Conservation (phyloP, 2,329 filamentous ascomycete species). For the Stagonosporopsis tanaceti region DNA sequence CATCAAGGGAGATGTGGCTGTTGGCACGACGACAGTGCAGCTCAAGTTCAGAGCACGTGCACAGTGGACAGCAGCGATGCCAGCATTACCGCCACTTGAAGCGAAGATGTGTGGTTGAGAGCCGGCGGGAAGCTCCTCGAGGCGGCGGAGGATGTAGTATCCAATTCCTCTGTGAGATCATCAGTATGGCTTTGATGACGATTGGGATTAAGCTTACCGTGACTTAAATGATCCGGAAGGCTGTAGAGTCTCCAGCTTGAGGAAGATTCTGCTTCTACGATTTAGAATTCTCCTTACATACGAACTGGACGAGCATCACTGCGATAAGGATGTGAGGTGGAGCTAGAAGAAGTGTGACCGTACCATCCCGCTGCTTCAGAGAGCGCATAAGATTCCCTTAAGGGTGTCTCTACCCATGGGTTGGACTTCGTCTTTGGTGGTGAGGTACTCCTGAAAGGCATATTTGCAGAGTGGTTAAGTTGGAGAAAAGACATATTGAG, state of each 20-base stretch:
- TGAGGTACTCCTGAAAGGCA: constrained; percentile 36
- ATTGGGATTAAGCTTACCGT: constrained; percentile 35
- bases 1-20: constrained; percentile 72
- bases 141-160: constrained; percentile 68
- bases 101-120: constrained; percentile 74
- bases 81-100: constrained; percentile 83
- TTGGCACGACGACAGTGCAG: constrained; percentile 78
- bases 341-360: constrained; percentile 45
- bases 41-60: constrained; percentile 69
- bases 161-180: constrained; percentile 65
- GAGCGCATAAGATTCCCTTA: constrained; percentile 71
- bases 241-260: constrained; percentile 86
- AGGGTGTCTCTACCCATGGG: constrained; percentile 75
- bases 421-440: constrained; percentile 35
- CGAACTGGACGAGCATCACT: neutral
- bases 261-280: constrained; percentile 71
- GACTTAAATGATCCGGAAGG: constrained; percentile 89
- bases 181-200: constrained; percentile 16
- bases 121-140: constrained; percentile 48
- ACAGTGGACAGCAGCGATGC: constrained; percentile 80
- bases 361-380: constrained; percentile 77
- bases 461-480: constrained; percentile 16
- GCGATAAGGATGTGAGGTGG: neutral
- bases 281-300: constrained; percentile 47
- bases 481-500: constrained; percentile 16